phyloP scores from a whole-genome alignment of 2,329 filamentous ascomycete genomes.

The Trichoderma endophyticum region DNA sequence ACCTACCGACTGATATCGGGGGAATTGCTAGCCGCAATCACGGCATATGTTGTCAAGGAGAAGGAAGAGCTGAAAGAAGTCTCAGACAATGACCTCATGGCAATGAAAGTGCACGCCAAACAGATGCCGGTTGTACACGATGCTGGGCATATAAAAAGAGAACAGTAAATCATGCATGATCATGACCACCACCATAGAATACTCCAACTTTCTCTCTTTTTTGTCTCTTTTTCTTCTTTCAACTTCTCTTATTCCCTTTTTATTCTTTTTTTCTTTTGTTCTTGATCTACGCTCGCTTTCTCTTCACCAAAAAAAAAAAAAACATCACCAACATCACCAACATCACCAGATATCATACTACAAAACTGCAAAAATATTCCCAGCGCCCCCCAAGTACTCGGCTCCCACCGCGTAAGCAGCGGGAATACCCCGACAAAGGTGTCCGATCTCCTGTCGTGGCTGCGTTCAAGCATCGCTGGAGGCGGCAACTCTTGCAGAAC shows the following conservation, averaged over 20 bases:
- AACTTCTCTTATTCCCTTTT: not conserved
- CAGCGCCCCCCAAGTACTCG: not conserved
- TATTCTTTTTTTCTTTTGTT: not conserved
- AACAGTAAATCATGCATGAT: not conserved
- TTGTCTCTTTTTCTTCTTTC: not conserved
- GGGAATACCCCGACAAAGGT: not conserved
- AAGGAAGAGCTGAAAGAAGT: too few relatives aligned
- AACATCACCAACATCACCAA: not conserved
- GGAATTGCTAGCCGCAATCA: too few relatives aligned
- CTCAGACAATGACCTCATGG: too few relatives aligned
- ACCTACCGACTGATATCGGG: too few relatives aligned
- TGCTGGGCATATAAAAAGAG: not conserved
- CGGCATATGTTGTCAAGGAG: too few relatives aligned
- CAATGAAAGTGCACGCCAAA: too few relatives aligned
- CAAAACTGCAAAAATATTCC: not conserved
- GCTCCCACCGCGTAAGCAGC: not conserved
- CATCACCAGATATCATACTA: not conserved
- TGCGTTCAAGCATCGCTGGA: not conserved
- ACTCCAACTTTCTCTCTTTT: not conserved
- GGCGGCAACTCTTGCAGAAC: not conserved
- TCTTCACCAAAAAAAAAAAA: not conserved
- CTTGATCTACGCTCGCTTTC: not conserved
- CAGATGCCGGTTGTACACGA: not conserved
- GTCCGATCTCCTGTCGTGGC: not conserved
- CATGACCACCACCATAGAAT: not conserved